Evolutionary conservation across 2,329 filamentous ascomycete genomes (phyloP), one percentile per base, ranked within the genome.

Genomic region (Metarhizium album): DNA sequence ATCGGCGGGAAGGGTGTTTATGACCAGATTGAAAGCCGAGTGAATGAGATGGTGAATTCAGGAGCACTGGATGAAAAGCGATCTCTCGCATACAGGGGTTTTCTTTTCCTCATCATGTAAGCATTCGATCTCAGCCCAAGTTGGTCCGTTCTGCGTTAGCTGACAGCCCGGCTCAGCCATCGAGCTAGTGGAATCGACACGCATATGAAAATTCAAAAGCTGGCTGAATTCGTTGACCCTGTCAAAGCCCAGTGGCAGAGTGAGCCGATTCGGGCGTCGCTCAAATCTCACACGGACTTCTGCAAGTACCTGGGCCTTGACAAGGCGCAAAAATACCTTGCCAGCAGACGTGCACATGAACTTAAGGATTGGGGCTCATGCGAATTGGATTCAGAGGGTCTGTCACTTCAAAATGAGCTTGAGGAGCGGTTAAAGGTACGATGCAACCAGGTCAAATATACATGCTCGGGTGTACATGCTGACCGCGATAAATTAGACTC

Each of bases 31-130:
- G 87, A 95, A 64, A 76, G 76, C 37, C 89, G 89, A 61, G 84
- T 97, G 53, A 84, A 85, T 53, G 86, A 91, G 64, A 83, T 95
- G 72, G 78, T 86, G 63, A 75, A 82, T 54, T 80, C 86, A 46
- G 81, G 86, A 29, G 77, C 79, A 49, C 70, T 86, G 29, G 91
- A 96, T 60, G 85, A 91, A 60, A 89, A 90, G 62, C 80, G 90
- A 31, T 82, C 87, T 52, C 84, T 93, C 61, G 88, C 90, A 2
- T 90, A 94, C 60, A 87, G 83, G 58, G 91, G 90, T 9, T 91
- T 97, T 55, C 74, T 97, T 1, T 94, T 98, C 64, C 93, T 95
- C 53, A 93, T 98, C 55, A 84, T 93, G 80, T 86, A 70, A 62
- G 74, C 64, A 37, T 7, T 22, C 23, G n/a, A 24, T 40, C 20